These are phyloP conservation scores for Fusarium humuli DNA, from an alignment of 2,329 filamentous ascomycete genomes.

Conservation along the genomic window DNA sequence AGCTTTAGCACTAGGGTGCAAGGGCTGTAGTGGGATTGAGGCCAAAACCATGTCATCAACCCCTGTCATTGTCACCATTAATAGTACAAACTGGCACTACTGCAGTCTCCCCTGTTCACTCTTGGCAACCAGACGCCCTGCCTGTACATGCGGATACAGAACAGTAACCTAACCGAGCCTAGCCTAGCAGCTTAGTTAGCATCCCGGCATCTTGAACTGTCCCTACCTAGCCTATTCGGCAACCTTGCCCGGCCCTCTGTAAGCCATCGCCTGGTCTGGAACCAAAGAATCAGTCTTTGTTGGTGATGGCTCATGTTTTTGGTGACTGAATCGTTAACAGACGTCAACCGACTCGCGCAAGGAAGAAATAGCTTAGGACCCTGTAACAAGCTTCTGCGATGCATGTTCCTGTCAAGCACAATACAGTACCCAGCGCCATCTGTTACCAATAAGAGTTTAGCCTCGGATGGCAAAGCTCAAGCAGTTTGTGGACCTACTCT, in stretches of 20 bases:
- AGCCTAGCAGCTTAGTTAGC: not conserved
- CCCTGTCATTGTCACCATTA: slow-evolving; percentile 35
- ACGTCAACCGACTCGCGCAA: not conserved
- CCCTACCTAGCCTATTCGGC: slow-evolving; percentile 31
- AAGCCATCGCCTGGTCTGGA: slow-evolving; percentile 41
- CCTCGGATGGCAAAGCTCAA: not conserved
- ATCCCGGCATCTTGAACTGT: not conserved
- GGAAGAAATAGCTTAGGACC: not conserved
- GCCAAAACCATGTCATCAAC: slow-evolving; percentile 3
- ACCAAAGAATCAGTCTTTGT: slow-evolving; percentile 17
- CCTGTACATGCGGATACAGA: slow-evolving; percentile 2
- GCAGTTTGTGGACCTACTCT: not conserved
- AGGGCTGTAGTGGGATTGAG: slow-evolving; percentile 7
- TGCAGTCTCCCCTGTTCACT: not conserved
- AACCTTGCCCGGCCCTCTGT: slow-evolving; percentile 25
- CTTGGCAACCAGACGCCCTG: slow-evolving; percentile 15
- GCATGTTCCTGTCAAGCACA: not conserved
- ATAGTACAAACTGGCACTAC: slow-evolving; percentile 36
- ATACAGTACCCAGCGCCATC: not conserved
- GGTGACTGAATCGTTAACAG: slow-evolving; percentile 11
- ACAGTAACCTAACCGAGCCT: not conserved
- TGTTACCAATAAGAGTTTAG: not conserved
- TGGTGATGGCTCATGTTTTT: slow-evolving; percentile 1
- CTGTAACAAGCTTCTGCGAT: not conserved
- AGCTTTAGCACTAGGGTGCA: slow-evolving; percentile 38